These are phyloP conservation scores for Barnettozyma wickerhamii DNA, from an alignment of 805 yeast species.

Conservation along the genomic window DNA sequence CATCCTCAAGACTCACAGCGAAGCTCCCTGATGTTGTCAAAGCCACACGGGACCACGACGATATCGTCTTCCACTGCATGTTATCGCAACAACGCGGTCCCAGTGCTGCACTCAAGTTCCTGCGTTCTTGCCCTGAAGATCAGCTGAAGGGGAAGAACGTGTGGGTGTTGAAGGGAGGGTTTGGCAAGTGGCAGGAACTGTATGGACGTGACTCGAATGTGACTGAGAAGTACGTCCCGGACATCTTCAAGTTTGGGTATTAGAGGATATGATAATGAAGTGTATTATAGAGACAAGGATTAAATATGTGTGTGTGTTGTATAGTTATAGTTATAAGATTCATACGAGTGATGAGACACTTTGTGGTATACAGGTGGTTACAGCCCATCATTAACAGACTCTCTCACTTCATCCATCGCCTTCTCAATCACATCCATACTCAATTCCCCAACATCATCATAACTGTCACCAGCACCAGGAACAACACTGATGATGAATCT, in stretches of 20 bases:
- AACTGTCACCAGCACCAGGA: too few relatives aligned
- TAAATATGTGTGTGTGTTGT: too few relatives aligned
- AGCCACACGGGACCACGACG: constrained; percentile 28
- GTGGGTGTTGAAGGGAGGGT: constrained; percentile 81
- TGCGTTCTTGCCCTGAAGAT: constrained; percentile 27
- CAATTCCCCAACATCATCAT: too few relatives aligned
- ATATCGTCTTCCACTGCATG: constrained; percentile 86
- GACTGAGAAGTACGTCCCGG: constrained; percentile 56
- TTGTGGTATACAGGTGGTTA: too few relatives aligned
- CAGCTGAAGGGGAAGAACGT: constrained; percentile 40
- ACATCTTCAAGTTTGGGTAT: constrained; percentile 34
- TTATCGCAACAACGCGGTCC: constrained; percentile 93
- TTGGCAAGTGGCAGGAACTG: constrained; percentile 71
- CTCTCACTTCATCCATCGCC: too few relatives aligned
- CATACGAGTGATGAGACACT: too few relatives aligned
- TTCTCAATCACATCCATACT: too few relatives aligned
- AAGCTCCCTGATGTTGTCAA: constrained; percentile 27
- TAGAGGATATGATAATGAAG: not conserved
- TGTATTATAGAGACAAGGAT: not conserved
- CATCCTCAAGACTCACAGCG: constrained; percentile 41
- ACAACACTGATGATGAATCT: too few relatives aligned
- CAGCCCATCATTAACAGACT: too few relatives aligned
- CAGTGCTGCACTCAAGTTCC: constrained; percentile 63
- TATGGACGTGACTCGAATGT: constrained; percentile 65
- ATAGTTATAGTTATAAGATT: too few relatives aligned